These are phyloP conservation scores for Pichia sp. DNA, from an alignment of 1,139 yeast genomes.

Conservation along the genomic window DNA sequence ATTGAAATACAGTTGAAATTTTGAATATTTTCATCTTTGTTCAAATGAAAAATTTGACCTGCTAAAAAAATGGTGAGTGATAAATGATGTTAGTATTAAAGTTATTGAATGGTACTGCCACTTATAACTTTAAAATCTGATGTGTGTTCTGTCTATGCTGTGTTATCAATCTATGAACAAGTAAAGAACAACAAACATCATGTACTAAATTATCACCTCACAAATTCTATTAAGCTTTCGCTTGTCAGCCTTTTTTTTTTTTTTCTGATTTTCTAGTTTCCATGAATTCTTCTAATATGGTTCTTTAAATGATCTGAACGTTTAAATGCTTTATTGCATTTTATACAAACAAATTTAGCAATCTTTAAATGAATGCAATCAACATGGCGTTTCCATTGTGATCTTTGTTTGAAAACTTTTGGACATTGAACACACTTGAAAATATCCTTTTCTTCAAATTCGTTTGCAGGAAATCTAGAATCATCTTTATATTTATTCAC, in stretches of 20 bases:
- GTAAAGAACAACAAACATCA: background rate
- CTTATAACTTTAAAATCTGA: background rate
- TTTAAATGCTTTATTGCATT: conserved; percentile 23
- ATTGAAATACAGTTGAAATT: background rate
- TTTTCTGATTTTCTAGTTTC: background rate
- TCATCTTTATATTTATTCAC: background rate
- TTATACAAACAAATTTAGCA: conserved; percentile 21
- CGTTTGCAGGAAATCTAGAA: background rate
- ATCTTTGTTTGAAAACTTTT: conserved; percentile 24
- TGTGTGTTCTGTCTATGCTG: background rate
- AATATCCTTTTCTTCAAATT: conserved; percentile 5
- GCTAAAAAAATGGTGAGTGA: background rate
- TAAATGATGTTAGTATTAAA: conserved; percentile 1
- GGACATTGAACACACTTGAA: conserved; percentile 18
- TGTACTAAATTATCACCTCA: background rate
- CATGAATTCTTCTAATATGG: conserved; percentile 25
- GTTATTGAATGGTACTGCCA: background rate
- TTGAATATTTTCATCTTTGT: conserved; percentile 4
- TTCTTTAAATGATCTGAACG: conserved; percentile 28
- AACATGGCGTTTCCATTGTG: conserved; percentile 26
- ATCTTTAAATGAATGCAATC: conserved; percentile 28
- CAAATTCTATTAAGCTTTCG: background rate
- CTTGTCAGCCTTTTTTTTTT: background rate
- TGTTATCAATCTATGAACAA: background rate
- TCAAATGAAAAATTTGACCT: conserved; percentile 12